Conservation (phyloP, 441 rosid species). For the Syzygium syzygioides region DNA sequence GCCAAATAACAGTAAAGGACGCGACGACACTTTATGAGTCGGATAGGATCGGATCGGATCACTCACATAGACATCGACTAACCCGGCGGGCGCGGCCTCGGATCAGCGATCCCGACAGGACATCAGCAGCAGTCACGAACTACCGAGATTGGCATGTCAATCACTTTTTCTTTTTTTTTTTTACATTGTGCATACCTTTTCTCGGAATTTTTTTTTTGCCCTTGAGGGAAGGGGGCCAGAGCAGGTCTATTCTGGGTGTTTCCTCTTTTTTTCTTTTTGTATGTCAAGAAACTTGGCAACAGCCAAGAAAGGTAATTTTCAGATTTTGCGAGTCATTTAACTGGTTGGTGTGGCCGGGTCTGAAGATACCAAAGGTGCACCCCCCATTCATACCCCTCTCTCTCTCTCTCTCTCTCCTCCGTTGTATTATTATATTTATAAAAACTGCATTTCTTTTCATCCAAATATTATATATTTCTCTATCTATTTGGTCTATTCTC, state of each 20-base stretch:
- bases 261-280: neutral
- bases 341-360: neutral
- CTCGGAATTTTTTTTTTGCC: neutral
- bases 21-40: neutral
- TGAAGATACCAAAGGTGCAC: neutral
- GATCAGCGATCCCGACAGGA: neutral
- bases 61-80: neutral
- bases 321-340: neutral
- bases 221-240: neutral
- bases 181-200: rapidly evolving
- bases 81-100: neutral
- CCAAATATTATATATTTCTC: neutral
- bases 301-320: neutral
- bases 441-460: neutral
- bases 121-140: neutral
- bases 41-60: neutral
- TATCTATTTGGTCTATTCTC: neutral
- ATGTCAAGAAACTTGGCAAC: neutral
- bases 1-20: neutral
- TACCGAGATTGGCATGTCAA: neutral
- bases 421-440: neutral
- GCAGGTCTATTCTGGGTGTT: neutral
- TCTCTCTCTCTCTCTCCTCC: neutral
- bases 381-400: neutral
- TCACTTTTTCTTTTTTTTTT: neutral